Conservation (phyloP, 179 eudicot genomes). For the Gypsophila paniculata region DNA sequence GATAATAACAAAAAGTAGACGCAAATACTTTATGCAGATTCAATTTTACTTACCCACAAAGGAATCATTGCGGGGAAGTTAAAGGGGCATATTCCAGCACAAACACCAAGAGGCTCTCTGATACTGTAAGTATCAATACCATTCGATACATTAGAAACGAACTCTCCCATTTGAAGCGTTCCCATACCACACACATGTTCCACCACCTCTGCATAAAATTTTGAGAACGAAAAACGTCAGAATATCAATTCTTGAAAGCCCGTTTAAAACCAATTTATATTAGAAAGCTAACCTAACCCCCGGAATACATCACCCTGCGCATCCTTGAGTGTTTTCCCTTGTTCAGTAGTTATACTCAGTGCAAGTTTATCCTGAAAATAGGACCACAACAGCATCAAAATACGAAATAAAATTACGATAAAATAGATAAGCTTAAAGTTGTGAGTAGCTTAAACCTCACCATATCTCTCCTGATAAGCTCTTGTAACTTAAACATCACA, state of each 20-base stretch:
- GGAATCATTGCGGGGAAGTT: slow-evolving; percentile 95
- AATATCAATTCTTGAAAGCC: not conserved
- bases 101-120: slow-evolving; percentile 94
- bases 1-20: not conserved
- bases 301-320: slow-evolving; percentile 90
- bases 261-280: not conserved
- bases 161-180: slow-evolving; percentile 92
- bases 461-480: slow-evolving; percentile 86
- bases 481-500: slow-evolving; percentile 83
- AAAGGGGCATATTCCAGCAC: slow-evolving; percentile 96
- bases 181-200: slow-evolving; percentile 97
- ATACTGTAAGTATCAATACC: slow-evolving; percentile 89
- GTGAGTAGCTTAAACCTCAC: slow-evolving; percentile 31
- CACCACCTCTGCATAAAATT: slow-evolving; percentile 66
- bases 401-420: not conserved
- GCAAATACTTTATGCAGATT: not conserved
- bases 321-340: slow-evolving; percentile 92
- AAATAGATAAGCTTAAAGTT: not conserved
- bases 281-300: slow-evolving; percentile 65
- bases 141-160: slow-evolving; percentile 65
- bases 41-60: slow-evolving; percentile 63
- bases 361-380: slow-evolving; percentile 76
- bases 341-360: slow-evolving; percentile 71
- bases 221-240: not conserved
- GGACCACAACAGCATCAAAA: not conserved